Percentiles rank a stretch among this genome's conserved stretches.
These are phyloP conservation scores for Luffa acutangula DNA, from an alignment of 306 rosid species.

Conservation along the genomic window DNA sequence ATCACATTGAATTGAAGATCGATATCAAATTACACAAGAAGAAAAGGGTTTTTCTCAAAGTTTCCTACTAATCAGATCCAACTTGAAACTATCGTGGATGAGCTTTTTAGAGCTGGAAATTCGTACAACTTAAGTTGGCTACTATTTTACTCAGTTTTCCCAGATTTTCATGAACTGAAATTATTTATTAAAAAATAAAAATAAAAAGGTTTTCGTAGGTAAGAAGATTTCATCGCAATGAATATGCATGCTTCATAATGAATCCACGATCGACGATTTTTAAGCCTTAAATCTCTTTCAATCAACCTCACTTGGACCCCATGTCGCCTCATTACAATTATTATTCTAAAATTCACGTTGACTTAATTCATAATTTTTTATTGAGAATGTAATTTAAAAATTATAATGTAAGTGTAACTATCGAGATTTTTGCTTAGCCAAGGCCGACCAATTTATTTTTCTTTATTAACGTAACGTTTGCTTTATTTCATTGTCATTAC, in stretches of 20 bases:
- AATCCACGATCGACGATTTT: not conserved
- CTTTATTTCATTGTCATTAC: not conserved
- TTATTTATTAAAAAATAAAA: not conserved
- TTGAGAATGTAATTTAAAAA: too few relatives aligned
- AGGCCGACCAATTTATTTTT: not conserved
- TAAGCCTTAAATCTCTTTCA: not conserved
- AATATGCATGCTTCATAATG: not conserved
- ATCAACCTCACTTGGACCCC: not conserved
- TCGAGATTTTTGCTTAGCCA: too few relatives aligned
- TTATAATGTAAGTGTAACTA: too few relatives aligned
- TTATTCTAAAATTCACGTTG: not conserved
- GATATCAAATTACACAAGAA: not conserved
- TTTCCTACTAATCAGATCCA: not conserved
- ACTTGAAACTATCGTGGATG: not conserved
- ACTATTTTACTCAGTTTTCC: not conserved
- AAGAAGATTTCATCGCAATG: not conserved
- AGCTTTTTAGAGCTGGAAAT: constrained; percentile 21
- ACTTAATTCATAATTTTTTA: not conserved
- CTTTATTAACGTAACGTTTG: not conserved
- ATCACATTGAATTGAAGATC: constrained; percentile 12
- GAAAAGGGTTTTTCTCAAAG: not conserved
- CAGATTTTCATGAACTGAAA: constrained; percentile 1
- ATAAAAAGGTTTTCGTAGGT: not conserved
- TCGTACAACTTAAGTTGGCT: constrained; percentile 21
- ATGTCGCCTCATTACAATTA: not conserved